phyloP scores from a whole-genome alignment of 1,284 basidiomycete genomes.

The Takashimella tepidaria region DNA sequence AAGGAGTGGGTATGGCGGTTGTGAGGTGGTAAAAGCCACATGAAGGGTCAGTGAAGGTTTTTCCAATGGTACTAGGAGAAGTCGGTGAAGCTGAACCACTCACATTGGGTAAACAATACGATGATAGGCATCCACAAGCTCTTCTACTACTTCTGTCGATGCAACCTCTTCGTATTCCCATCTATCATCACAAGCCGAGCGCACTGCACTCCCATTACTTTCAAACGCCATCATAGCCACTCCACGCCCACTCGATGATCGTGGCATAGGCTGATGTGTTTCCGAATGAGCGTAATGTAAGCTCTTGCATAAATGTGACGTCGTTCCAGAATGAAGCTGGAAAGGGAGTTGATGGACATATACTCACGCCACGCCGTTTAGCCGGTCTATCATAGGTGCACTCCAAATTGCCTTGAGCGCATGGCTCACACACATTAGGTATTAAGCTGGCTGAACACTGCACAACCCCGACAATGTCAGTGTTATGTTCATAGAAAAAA shows the following conservation, averaged over 20 bases:
- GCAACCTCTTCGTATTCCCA: constrained; percentile 35
- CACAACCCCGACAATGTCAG: no score
- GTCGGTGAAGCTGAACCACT: constrained; percentile 4
- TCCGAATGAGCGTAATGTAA: no score
- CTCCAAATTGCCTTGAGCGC: constrained; percentile 31
- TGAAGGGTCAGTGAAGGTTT: neutral
- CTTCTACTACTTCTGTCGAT: constrained; percentile 24
- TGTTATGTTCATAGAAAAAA: no score
- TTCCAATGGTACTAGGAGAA: neutral
- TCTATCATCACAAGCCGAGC: neutral
- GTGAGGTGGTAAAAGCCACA: no score
- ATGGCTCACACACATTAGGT: constrained; percentile 32
- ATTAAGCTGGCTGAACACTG: constrained; percentile 33
- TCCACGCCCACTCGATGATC: neutral
- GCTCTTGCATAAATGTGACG: no score
- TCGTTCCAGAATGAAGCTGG: no score
- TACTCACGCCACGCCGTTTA: constrained; percentile 42
- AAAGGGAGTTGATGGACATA: no score
- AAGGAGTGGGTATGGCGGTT: no score
- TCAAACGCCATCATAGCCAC: neutral
- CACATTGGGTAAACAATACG: constrained; percentile 40
- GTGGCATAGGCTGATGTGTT: neutral
- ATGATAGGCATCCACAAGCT: constrained; percentile 28
- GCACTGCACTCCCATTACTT: neutral
- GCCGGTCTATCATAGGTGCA: constrained; percentile 44